Percentiles rank a stretch among this genome's conserved stretches.
Conservation (phyloP, 805 yeast genomes). For the Kuraishia capsulata region DNA sequence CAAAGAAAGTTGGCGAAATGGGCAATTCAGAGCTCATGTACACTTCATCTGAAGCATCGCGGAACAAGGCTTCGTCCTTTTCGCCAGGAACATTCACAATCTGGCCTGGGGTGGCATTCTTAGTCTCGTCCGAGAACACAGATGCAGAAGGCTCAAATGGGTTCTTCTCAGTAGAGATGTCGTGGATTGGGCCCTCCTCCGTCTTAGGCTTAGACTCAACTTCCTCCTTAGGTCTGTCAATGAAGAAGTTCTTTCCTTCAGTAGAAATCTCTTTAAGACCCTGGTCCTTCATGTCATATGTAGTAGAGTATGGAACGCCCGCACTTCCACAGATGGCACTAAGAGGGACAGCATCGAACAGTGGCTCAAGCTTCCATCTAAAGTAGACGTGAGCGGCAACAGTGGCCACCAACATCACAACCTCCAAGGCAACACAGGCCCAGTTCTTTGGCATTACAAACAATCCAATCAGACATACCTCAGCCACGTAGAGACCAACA, state of each 20-base stretch:
- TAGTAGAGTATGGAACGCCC: slow-evolving; percentile 20
- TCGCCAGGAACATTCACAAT: not conserved
- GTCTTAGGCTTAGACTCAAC: slow-evolving; percentile 3
- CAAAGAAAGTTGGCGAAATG: slow-evolving; percentile 4
- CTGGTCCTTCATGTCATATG: slow-evolving; percentile 57
- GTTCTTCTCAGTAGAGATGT: slow-evolving; percentile 1
- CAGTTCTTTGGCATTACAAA: slow-evolving; percentile 73
- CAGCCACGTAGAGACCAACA: slow-evolving; percentile 63
- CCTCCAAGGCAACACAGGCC: slow-evolving; percentile 70
- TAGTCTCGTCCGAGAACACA: slow-evolving; percentile 2
- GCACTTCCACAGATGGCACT: slow-evolving; percentile 45
- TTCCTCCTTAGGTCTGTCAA: slow-evolving; percentile 2
- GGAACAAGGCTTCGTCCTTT: not conserved
- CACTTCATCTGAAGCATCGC: slow-evolving; percentile 4
- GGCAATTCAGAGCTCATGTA: slow-evolving; percentile 10
- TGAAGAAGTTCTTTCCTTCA: slow-evolving; percentile 31
- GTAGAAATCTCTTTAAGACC: slow-evolving; percentile 49
- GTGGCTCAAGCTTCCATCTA: slow-evolving; percentile 49
- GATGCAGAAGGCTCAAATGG: slow-evolving; percentile 4
- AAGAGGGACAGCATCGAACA: slow-evolving; percentile 62
- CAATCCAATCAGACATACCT: slow-evolving; percentile 59
- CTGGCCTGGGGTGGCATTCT: not conserved
- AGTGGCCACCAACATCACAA: slow-evolving; percentile 47
- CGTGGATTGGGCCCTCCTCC: slow-evolving; percentile 1
- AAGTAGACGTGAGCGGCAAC: slow-evolving; percentile 49